Percentiles rank a stretch among this genome's conserved stretches.
These are phyloP conservation scores for Leccinum subtestaceum DNA, from an alignment of 768 basidiomycete species.

Conservation along the genomic window DNA sequence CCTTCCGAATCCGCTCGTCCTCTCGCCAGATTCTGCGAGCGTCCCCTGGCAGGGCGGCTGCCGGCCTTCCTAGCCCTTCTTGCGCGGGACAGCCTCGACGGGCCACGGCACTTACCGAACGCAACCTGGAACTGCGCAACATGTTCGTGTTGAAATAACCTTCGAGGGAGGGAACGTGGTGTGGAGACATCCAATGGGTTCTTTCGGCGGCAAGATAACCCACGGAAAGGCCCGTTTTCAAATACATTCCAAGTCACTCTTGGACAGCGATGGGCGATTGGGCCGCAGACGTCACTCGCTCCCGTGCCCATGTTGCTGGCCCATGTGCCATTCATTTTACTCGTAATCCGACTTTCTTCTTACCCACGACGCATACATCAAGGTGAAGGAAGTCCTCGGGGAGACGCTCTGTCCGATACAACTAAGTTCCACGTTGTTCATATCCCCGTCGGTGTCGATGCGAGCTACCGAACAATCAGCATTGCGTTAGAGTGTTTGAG, in stretches of 20 bases:
- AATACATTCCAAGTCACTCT: constrained; percentile 10
- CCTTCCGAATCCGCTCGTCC: constrained; percentile 19
- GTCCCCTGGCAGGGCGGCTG: constrained; percentile 6
- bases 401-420: constrained; percentile 12
- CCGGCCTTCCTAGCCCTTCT: constrained; percentile 2
- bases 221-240: constrained; percentile 20
- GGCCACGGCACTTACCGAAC: constrained; percentile 24
- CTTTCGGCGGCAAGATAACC: constrained; percentile 22
- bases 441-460: constrained; percentile 10
- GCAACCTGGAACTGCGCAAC: not conserved
- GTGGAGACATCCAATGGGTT: constrained; percentile 23
- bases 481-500: not conserved
- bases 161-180: constrained; percentile 33
- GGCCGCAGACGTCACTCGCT: constrained; percentile 21
- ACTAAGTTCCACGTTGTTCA: constrained; percentile 8
- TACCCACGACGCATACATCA: not conserved
- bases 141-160: constrained; percentile 24
- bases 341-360: constrained; percentile 4
- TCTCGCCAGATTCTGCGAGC: constrained; percentile 13
- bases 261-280: constrained; percentile 5
- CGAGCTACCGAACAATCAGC: constrained; percentile 7
- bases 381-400: constrained; percentile 17
- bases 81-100: constrained; percentile 14
- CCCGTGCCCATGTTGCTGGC: constrained; percentile 13
- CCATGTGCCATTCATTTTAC: constrained; percentile 25